Evolutionary conservation across 495 filamentous ascomycete species (phyloP).

Genomic region (Aspergillus carlsbadensis): DNA sequence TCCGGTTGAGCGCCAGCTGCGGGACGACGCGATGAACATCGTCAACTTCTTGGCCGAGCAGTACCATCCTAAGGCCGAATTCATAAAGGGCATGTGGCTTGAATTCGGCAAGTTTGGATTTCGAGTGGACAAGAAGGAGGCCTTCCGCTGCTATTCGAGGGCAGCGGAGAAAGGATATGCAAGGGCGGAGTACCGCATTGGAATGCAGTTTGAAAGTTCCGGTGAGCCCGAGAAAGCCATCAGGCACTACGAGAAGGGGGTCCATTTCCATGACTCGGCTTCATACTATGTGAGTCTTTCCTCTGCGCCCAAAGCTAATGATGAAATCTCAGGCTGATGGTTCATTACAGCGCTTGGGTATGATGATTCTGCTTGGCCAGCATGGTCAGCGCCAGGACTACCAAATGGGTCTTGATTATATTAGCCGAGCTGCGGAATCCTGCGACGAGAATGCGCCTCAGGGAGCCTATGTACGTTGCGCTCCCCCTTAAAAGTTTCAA

Average conservation of each 20-base stretch:
- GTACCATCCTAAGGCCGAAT: conserved; percentile 89
- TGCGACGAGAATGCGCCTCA: conserved; percentile 98
- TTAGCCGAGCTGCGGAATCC: conserved; percentile 76
- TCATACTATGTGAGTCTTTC: conserved; percentile 67
- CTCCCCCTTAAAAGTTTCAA: background rate
- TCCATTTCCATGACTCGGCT: conserved; percentile 80
- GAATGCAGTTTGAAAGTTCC: conserved; percentile 95
- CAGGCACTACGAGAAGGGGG: conserved; percentile 80
- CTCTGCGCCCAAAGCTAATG: background rate
- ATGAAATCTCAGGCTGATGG: conserved; percentile 22
- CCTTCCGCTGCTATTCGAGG: conserved; percentile 78
- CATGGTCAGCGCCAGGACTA: conserved; percentile 85
- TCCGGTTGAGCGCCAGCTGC: conserved; percentile 80
- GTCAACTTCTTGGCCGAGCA: conserved; percentile 87
- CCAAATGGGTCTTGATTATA: conserved; percentile 72
- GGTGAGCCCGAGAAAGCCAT: conserved; percentile 90
- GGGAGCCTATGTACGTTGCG: conserved; percentile 73
- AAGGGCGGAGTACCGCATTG: conserved; percentile 94
- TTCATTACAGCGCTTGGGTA: conserved; percentile 68
- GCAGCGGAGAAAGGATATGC: conserved; percentile 90
- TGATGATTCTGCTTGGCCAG: conserved; percentile 96
- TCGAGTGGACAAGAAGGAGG: conserved; percentile 88
- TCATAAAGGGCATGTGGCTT: conserved; percentile 94
- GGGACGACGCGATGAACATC: conserved; percentile 86
- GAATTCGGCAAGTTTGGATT: conserved; percentile 96